Base-by-base conservation (phyloP, 164 flowering plant species). In the Stephania yunnanensis region DNA sequence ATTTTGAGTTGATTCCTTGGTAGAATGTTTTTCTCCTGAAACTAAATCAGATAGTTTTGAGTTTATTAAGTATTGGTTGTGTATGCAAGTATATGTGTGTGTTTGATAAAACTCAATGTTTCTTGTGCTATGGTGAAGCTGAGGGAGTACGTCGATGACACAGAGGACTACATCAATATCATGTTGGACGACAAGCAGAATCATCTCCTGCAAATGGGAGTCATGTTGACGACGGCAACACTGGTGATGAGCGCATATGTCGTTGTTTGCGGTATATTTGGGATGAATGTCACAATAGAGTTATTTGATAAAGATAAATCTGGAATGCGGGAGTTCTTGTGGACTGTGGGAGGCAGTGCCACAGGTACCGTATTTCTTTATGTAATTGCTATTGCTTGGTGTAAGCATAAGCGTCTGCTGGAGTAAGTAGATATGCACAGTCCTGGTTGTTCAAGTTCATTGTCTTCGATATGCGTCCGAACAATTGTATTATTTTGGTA, bases 121-220 rank as follows among this genome's bases (percentile, higher is more conserved):
- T 71, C 69, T 76, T 76, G 15, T 61, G 50, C 66, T 71, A 48
- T 80, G 61, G 31, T 76, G 64, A 76, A 94, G 97, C 93, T 94
- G 81, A 83, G 94, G 84, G 98, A 95, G 83, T 95, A 95, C 30
- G 98, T 95, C 0, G 99, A 92, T 70, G 98, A 93, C 86, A 95
- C 99, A 22, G 99, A 95, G 81, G 99, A 95, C 78, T 95, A 90
- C 85, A 92, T 95, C 84, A 95, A 95, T 83, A 95, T 95, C 58
- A 95, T 93, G 97, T 78, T 95, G 85, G 99, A 95, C 74, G 98
- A 95, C 89, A 95, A 95, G 73, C 98, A 95, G 85, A 95, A 95
- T 78, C 94, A 91, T 78, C 97, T 95, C 29, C 82, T 95, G 70
- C 96, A 93, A 76, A 95, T 93, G 97, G 99, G 98, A 11, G 97